These are phyloP conservation scores for Hyphopichia fennica DNA, from an alignment of 1,139 yeast species.

Conservation along the genomic window DNA sequence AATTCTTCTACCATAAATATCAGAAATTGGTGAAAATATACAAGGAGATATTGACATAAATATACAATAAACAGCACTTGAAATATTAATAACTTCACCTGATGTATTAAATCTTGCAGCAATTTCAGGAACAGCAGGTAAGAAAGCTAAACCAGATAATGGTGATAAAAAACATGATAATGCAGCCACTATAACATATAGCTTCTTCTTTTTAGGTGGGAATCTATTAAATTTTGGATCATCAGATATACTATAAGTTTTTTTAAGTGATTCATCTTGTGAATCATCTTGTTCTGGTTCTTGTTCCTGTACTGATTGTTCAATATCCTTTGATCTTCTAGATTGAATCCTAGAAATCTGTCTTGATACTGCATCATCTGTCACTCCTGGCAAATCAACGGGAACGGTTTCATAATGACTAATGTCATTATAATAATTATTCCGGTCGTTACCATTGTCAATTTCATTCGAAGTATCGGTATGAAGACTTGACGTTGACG, in stretches of 20 bases:
- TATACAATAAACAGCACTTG: conserved; percentile 50
- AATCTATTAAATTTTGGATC: conserved; percentile 10
- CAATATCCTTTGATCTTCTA: conserved; percentile 9
- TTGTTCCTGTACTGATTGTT: background rate
- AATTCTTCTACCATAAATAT: conserved; percentile 49
- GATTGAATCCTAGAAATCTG: conserved; percentile 17
- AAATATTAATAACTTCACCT: conserved; percentile 43
- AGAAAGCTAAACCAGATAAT: conserved; percentile 38
- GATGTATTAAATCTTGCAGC: conserved; percentile 45
- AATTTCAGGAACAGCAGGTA: conserved; percentile 52
- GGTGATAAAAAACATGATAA: conserved; percentile 41
- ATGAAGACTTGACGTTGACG: background rate
- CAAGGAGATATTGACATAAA: conserved; percentile 54
- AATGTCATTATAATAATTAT: background rate
- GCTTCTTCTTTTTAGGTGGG: conserved; percentile 9
- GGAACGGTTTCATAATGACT: conserved; percentile 13
- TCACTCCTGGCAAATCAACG: conserved; percentile 13
- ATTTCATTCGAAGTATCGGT: background rate
- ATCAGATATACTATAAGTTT: conserved; percentile 6
- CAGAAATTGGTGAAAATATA: conserved; percentile 46
- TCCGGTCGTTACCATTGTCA: background rate
- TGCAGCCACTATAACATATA: conserved; percentile 16
- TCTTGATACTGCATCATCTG: conserved; percentile 18
- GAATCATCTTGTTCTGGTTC: background rate
- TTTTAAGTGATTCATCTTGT: background rate